phyloP scores from a whole-genome alignment of 202 grass and related monocot genomes.

The Dendrocalamus latiflorus region DNA sequence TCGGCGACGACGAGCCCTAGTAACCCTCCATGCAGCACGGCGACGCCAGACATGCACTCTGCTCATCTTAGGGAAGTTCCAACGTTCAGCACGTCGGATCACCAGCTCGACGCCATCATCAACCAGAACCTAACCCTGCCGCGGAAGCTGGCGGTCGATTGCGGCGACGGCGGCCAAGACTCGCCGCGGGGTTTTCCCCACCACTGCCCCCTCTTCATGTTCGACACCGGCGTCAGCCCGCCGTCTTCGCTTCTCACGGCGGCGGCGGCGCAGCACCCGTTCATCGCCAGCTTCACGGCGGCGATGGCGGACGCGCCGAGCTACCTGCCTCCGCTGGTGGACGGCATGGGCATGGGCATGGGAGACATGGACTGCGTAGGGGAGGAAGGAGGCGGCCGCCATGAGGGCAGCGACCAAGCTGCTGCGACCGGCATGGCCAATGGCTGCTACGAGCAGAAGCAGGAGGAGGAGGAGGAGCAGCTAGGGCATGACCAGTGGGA shows the following conservation, averaged over 20 bases:
- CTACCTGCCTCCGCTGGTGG: conserved; percentile 72
- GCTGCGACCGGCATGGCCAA: neutral
- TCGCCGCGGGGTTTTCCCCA: conserved; percentile 29
- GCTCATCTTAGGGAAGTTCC: neutral
- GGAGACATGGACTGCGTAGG: conserved; percentile 43
- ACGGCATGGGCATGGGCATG: conserved; percentile 47
- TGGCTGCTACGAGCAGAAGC: conserved; percentile 18
- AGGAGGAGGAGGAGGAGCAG: conserved; percentile 33
- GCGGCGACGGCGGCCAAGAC: neutral
- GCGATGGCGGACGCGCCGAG: conserved; percentile 45
- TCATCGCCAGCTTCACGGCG: conserved; percentile 43
- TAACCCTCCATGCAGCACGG: conserved; percentile 28
- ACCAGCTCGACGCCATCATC: conserved; percentile 58
- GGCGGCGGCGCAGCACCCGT: conserved; percentile 21
- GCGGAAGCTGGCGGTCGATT: neutral
- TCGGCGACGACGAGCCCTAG: conserved; percentile 30
- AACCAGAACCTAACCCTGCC: conserved; percentile 45
- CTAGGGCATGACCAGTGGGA: conserved; percentile 49
- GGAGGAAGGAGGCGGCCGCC: neutral
- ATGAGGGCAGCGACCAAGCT: neutral
- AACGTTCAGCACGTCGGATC: conserved; percentile 20
- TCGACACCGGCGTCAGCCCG: conserved; percentile 43
- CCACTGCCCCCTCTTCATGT: conserved; percentile 74
- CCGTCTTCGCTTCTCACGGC: conserved; percentile 20
- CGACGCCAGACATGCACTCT: conserved; percentile 11